Evolutionary conservation across 768 basidiomycete species (phyloP).

Genomic region (Lepiota subincarnata): DNA sequence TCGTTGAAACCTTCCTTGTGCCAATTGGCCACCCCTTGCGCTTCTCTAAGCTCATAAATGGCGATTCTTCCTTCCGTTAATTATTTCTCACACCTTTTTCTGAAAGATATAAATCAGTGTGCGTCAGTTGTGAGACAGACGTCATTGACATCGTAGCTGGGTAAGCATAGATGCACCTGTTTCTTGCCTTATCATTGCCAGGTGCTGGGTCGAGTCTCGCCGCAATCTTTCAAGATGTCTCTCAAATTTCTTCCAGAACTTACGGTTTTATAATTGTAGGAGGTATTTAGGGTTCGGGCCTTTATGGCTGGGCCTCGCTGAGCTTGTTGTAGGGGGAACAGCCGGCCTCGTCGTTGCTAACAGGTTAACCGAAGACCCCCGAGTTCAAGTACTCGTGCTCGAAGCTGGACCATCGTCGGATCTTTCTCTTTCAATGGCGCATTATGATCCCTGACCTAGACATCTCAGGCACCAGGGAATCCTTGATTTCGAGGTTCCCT

Average conservation of each 20-base stretch:
- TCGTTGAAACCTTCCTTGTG: too few relatives aligned
- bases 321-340: slow-evolving; percentile 15
- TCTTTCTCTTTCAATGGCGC: neutral
- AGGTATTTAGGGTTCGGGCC: neutral
- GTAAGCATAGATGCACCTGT: neutral
- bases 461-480: slow-evolving; percentile 16
- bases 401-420: slow-evolving; percentile 24
- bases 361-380: slow-evolving; percentile 22
- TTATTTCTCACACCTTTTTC: too few relatives aligned
- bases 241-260: neutral
- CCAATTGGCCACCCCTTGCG: too few relatives aligned
- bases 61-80: too few relatives aligned
- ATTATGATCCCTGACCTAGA: neutral
- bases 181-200: neutral
- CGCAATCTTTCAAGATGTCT: neutral
- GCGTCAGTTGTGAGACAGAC: too few relatives aligned
- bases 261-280: slow-evolving; percentile 15
- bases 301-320: neutral
- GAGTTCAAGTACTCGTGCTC: slow-evolving; percentile 20
- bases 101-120: too few relatives aligned
- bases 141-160: neutral
- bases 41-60: too few relatives aligned
- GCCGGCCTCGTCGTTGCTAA: slow-evolving; percentile 25
- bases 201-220: neutral
- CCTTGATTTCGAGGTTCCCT: slow-evolving; percentile 15